Base-by-base conservation (phyloP, 2,329 filamentous ascomycete species). In the Trichoderma aggressivum region DNA sequence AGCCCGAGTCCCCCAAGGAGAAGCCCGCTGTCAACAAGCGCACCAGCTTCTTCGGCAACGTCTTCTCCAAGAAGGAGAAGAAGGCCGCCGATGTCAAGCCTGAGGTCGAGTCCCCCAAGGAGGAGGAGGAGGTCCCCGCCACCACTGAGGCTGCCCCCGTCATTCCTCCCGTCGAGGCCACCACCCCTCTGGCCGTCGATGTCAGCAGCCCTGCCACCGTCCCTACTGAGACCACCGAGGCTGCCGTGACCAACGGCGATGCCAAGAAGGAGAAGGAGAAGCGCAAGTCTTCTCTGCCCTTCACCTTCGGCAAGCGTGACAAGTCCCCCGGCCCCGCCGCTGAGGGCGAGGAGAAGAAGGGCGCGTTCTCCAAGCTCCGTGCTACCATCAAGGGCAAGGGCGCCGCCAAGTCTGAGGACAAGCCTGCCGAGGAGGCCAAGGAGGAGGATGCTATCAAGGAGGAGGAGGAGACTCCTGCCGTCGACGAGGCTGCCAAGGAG, bases 241-340 rank as follows among this genome's bases (percentile, higher is more conserved):
- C 74, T 59, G 77, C 83, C 70, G 79, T 82, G 30, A 79, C 83
- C 71, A 85, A 85, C 74, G 84, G 84, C 72, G 89, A 90, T 82
- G 75, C 83, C 70, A 88, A 88, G 81, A 89, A 89, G 82, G 87
- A 88, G 73, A 94, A 93, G 89, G 86, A 89, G 82, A 97, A 97
- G 92, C 92, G 94, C 82, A 90, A 90, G 82, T 96, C 93, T 75
- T 91, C 94, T 78, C 82, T 89, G 10, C 86, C 87, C 62, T 97
- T 97, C 83, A 89, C 89, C 77, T 90, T 89, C 78, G 90, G 93
- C 77, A 92, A 93, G 88, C 95, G 95, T 87, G 90, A 92, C 81
- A 87, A 88, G 82, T 82, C 82, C 43, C 80, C 84, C 59, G 77
- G 83, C 43, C 87, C 86, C 1, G 90, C 90, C 74, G 85, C 90